Conservation (phyloP, 2,329 filamentous ascomycete genomes). For the Corniculantispora saksenae region DNA sequence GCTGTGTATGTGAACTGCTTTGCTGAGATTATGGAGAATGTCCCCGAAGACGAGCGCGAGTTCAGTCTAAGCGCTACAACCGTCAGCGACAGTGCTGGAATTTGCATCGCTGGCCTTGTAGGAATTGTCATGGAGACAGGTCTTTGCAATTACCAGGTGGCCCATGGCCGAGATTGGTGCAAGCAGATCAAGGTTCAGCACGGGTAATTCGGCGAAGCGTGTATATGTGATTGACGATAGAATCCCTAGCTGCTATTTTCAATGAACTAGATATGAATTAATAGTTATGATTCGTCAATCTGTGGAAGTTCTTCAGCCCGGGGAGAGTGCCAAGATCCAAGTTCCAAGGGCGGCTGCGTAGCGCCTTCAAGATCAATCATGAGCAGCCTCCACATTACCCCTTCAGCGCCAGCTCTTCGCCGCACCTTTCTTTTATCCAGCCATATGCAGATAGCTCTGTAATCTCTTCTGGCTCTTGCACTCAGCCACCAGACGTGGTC, state of each 20-base stretch:
- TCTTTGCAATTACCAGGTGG: constrained; percentile 82
- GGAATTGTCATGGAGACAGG: constrained; percentile 80
- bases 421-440: constrained; percentile 20
- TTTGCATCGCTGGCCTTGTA: constrained; percentile 83
- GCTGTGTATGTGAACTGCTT: constrained; percentile 96
- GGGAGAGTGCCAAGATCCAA: neutral
- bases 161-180: constrained; percentile 76
- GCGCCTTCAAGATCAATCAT: constrained; percentile 26
- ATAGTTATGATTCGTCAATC: neutral
- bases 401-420: constrained; percentile 21
- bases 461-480: constrained; percentile 22
- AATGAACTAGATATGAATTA: neutral
- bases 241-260: neutral
- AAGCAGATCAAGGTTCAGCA: constrained; percentile 50
- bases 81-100: constrained; percentile 88
- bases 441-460: constrained; percentile 24
- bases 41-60: constrained; percentile 76
- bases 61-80: constrained; percentile 89
- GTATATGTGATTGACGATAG: neutral
- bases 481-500: constrained; percentile 29
- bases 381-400: constrained; percentile 25
- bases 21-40: constrained; percentile 85
- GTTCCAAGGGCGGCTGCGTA: neutral
- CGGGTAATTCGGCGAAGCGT: neutral
- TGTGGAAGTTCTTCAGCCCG: neutral